Base-by-base conservation (phyloP, 2,329 filamentous ascomycete species). In the Thelonectria olida region DNA sequence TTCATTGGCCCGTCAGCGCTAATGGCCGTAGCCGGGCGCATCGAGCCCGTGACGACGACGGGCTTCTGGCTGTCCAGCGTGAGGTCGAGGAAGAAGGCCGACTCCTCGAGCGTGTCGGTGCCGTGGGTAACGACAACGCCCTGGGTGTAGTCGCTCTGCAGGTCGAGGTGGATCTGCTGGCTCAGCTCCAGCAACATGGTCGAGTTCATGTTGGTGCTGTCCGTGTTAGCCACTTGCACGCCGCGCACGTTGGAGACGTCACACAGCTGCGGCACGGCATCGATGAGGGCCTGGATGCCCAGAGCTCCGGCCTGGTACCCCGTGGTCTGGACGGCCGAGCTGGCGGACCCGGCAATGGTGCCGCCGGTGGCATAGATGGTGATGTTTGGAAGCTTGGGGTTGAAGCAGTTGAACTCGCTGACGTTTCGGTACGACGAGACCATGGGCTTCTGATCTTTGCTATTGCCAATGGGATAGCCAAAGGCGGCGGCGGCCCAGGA, bases 71-170 rank as follows among this genome's bases (percentile, higher is more conserved):
- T 85, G 65, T 82, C 82, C 31, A 88, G 72, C 0, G 85, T 87
- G 4, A 85, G 74, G 63, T 89, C 84, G 8, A 90, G 76, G 76
- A 88, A 89, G 76, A 89, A 89, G 8, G 86, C 84, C 1, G 84
- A 84, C 73, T 90, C 87, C 67, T 89, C 87, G 1, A 90, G 78
- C 0, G 85, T 88, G 67, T 90, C 88, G 8, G 88, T 90, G 48
- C 88, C 88, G 67, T 90, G 88, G 1, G 88, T 89, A 54, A 90
- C 76, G 6, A 89, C 84, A 7, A 83, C 84, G 34, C 82, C 86
- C 74, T 77, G 74, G 31, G 74, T 75, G 50, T 74, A 66, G n/a
- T 75, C 75, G 57, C 69, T 72, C 23, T 81, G 79, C 4, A 87
- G 76, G 56, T 84, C 82, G 6, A 63, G 62, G 56, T 84, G 82